Evolutionary conservation across 768 basidiomycete genomes (phyloP).

Genomic region (Boletus sp.): DNA sequence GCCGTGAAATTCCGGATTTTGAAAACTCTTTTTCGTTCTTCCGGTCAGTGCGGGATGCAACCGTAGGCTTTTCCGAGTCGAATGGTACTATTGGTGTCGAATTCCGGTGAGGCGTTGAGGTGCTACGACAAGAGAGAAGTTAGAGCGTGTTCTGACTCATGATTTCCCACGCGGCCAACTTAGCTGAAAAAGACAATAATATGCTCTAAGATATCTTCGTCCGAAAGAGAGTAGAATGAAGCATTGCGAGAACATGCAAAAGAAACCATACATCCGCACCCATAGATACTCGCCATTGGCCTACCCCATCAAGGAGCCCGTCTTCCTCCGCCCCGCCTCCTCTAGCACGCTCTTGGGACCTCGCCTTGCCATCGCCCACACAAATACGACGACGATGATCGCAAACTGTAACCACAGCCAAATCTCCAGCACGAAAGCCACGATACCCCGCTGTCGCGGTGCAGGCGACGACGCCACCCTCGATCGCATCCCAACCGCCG

Average conservation of each 20-base stretch:
- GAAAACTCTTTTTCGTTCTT: no score
- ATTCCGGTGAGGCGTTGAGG: no score
- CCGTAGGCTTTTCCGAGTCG: no score
- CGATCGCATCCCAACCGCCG: neutral
- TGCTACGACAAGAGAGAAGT: no score
- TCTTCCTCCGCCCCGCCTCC: slow-evolving; percentile 39
- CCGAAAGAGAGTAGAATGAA: neutral
- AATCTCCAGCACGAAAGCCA: slow-evolving; percentile 59
- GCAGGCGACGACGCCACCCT: slow-evolving; percentile 9
- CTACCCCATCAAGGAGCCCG: slow-evolving; percentile 11
- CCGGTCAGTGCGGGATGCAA: no score
- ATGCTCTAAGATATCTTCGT: slow-evolving; percentile 20
- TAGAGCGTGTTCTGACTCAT: no score
- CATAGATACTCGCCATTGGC: neutral
- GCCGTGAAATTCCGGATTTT: no score
- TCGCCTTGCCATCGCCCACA: slow-evolving; percentile 76
- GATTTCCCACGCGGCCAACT: no score
- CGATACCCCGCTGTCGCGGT: slow-evolving; percentile 34
- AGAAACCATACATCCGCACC: slow-evolving; percentile 1
- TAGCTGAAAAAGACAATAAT: no score
- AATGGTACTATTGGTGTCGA: no score
- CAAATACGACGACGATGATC: slow-evolving; percentile 71
- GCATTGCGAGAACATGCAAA: slow-evolving; percentile 1
- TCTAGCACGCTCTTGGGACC: slow-evolving; percentile 70
- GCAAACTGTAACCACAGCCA: slow-evolving; percentile 86